Base-by-base conservation (phyloP, 2,329 filamentous ascomycete species). In the Eurotiales sp. region DNA sequence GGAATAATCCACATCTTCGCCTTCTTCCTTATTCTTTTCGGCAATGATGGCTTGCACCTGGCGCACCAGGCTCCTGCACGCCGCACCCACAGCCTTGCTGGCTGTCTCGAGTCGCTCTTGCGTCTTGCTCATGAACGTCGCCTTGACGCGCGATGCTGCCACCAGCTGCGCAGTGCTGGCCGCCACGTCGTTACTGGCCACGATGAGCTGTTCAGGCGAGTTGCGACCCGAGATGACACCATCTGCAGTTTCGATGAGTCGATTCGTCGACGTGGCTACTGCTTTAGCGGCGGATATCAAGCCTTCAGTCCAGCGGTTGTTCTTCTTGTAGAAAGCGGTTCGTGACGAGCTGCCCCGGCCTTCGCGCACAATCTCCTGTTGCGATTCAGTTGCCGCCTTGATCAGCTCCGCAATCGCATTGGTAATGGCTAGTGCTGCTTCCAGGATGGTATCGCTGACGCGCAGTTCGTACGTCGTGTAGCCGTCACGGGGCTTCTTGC, bases 241-340 rank as follows among this genome's bases (percentile, higher is more conserved):
- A 65, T 99, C 93, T 0, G 93, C 93, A 6, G 93, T 99, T 78
- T 99, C 93, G 64, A 99, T 99, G 59, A 99, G 82, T 37, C 86
- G 93, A 74, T 96, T 97, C 10, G 93, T 99, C 14, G 90, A 95
- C 1, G 82, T 81, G 3, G 93, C 93, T 15, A 99, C 93, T 1
- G 93, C 93, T 75, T 99, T 99, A 58, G 93, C 92, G 0, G 93
- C 93, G 32, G 90, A 96, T 66, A 99, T 96, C 55, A 99, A 83
- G 43, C 93, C 93, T 66, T 99, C 93, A 0, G 93, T 99, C 93
- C 93, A 99, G 47, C 93, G 84, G 74, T 97, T 99, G 81, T 99
- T 96, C 78, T 97, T 97, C 81, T 97, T 97, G 84, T 99, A 99
- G 72, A 99, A 99, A 21, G 91, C 90, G 2, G 91, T 95, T 52